Percentiles rank a stretch among this genome's conserved stretches.
Conservation (phyloP, 2,329 filamentous ascomycete species). For the Penicillium vulpinum region DNA sequence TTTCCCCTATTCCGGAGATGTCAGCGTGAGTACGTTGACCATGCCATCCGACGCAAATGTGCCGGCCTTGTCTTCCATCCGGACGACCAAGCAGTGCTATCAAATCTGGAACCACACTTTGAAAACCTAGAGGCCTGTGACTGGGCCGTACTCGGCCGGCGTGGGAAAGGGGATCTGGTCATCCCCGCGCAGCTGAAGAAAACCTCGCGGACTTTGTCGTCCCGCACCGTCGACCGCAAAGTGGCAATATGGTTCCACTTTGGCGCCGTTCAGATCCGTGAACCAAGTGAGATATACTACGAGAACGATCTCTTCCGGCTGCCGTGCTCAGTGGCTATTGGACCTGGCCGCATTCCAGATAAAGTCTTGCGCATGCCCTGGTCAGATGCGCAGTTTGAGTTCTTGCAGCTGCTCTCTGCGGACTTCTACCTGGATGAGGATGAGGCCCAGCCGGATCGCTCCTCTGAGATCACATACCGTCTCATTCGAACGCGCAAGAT, state of each 20-base stretch:
- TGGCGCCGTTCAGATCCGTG: slow-evolving; percentile 38
- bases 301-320: slow-evolving; percentile 39
- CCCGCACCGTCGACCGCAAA: slow-evolving; percentile 23
- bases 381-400: slow-evolving; percentile 40
- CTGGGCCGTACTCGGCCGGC: slow-evolving; percentile 22
- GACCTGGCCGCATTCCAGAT: slow-evolving; percentile 39
- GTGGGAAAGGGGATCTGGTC: slow-evolving; percentile 36
- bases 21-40: slow-evolving; percentile 40
- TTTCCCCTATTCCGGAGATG: slow-evolving; percentile 40
- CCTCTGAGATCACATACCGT: slow-evolving; percentile 32
- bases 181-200: slow-evolving; percentile 22
- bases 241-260: slow-evolving; percentile 42
- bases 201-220: not conserved
- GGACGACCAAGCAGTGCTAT: slow-evolving; percentile 25
- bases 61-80: slow-evolving; percentile 28
- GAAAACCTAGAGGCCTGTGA: slow-evolving; percentile 23
- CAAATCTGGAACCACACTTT: slow-evolving; percentile 28
- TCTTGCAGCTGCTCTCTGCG: slow-evolving; percentile 39
- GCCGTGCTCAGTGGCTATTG: slow-evolving; percentile 28
- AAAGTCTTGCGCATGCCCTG: slow-evolving; percentile 41
- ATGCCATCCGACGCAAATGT: slow-evolving; percentile 35
- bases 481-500: slow-evolving; percentile 39
- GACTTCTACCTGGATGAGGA: slow-evolving; percentile 43
- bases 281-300: slow-evolving; percentile 27
- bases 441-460: slow-evolving; percentile 26